phyloP scores from a whole-genome alignment of 108 stramenopile species.

The Fistulifera solaris region DNA sequence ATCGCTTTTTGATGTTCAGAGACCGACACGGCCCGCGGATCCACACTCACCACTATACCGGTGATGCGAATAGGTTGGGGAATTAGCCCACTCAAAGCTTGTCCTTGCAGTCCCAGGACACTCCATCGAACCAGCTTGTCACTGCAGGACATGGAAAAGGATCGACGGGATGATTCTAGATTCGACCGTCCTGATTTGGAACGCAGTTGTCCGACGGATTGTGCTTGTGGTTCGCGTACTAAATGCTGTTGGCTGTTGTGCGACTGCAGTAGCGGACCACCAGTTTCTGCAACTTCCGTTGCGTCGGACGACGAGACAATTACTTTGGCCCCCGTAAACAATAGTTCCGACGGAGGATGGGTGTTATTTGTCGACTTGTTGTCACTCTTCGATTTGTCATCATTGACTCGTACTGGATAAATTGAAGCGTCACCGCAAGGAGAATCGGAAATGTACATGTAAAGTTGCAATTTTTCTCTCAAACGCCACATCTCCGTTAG shows the following conservation, averaged over 20 bases:
- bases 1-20: slow-evolving; percentile 43
- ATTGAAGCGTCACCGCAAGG: slow-evolving; percentile 93
- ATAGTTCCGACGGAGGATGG: slow-evolving; percentile 17
- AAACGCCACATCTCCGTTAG: slow-evolving; percentile 22
- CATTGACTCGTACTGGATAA: slow-evolving; percentile 26
- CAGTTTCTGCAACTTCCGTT: slow-evolving; percentile 20
- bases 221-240: slow-evolving; percentile 54
- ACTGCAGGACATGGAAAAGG: slow-evolving; percentile 82
- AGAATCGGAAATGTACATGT: slow-evolving; percentile 87
- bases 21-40: slow-evolving; percentile 22
- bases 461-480: slow-evolving; percentile 39
- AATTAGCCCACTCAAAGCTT: slow-evolving; percentile 30
- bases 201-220: slow-evolving; percentile 62
- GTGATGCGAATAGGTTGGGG: slow-evolving; percentile 42
- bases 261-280: slow-evolving; percentile 7
- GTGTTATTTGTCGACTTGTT: slow-evolving; percentile 12
- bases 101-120: slow-evolving; percentile 74
- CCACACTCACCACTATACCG: slow-evolving; percentile 54
- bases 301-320: slow-evolving; percentile 40
- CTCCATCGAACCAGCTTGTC: slow-evolving; percentile 85
- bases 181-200: slow-evolving; percentile 88
- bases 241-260: slow-evolving; percentile 10
- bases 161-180: slow-evolving; percentile 56
- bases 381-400: slow-evolving; percentile 12
- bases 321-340: slow-evolving; percentile 87